Evolutionary conservation across 2,329 filamentous ascomycete genomes (phyloP), one percentile per base, ranked within the genome.

Genomic region (Fusarium buharicum): DNA sequence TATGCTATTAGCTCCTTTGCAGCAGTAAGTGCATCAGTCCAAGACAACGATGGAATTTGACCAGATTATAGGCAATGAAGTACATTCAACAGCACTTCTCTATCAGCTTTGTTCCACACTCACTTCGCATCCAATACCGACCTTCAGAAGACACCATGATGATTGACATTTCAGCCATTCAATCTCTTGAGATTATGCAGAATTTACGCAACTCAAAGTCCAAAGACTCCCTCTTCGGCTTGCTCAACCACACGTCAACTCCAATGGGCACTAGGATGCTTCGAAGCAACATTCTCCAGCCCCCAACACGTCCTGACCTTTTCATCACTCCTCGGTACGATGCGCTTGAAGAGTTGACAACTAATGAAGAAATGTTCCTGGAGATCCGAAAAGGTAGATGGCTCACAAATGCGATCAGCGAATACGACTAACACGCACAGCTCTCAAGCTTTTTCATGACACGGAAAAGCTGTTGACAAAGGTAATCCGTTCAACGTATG

Each of bases 101-200:
- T 4, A 82, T 89, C 57, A 86, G 83, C 1, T 95, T 97, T 72
- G 82, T 87, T 4, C 81, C 84, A n/a, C 89, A 95, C 72, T 93
- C 93, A 17, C 83, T 98, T 28, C 87, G 92, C 4, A 90, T 98
- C 70, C 89, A 87, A 62, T 97, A 96, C 67, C 89, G 94, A 69
- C 90, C 93, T 1, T 93, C 92, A 0, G 91, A 96, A 72, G 91
- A 94, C 20, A 91, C 92, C 1, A 97, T 98, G 93, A 92, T 96
- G 85, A 96, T 98, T 67, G 94, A 97, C 70, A 83, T 95, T 3
- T 90, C 92, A 1, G 96, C 93, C 0, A 92, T 97, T 24, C 84
- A 89, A 33, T 92, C 92, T 0, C 81, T 99, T 4, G 95, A 99
- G 73, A 82, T 99, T 6, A 90, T 98, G 22, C 92, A 97, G 69